These are phyloP conservation scores for Cicer bijugum DNA, from an alignment of 306 rosid genomes.

Conservation along the genomic window DNA sequence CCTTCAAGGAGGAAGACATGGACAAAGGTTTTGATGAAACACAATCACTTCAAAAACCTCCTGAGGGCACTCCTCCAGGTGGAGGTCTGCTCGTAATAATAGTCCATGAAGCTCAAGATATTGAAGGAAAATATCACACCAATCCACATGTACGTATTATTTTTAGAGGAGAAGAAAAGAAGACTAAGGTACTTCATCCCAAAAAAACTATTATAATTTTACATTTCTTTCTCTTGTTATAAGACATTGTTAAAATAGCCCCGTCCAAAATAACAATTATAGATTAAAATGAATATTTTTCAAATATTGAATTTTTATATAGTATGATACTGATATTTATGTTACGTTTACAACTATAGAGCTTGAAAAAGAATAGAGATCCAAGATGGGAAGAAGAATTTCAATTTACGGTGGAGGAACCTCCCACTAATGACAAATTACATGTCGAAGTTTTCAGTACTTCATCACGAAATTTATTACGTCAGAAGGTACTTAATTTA, in stretches of 20 bases:
- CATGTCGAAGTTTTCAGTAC: conserved; percentile 85
- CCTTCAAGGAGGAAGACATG: conserved; percentile 71
- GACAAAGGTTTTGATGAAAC: conserved; percentile 54
- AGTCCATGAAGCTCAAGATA: conserved; percentile 81
- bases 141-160: conserved; percentile 75
- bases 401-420: conserved; percentile 66
- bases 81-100: conserved; percentile 77
- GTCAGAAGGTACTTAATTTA: conserved; percentile 62
- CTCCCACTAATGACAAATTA: conserved; percentile 73
- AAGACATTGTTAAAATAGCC: no score
- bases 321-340: neutral
- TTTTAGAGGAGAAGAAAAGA: conserved; percentile 80
- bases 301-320: no score
- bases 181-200: conserved; percentile 67
- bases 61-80: conserved; percentile 74
- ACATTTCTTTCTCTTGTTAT: no score
- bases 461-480: conserved; percentile 75
- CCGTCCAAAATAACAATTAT: no score
- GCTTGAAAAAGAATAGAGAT: conserved; percentile 76
- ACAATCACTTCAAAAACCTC: conserved; percentile 52
- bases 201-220: neutral
- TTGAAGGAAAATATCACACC: conserved; percentile 87
- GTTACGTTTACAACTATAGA: conserved; percentile 46
- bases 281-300: no score
- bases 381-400: conserved; percentile 96